Evolutionary conservation across 805 yeast genomes (phyloP), one percentile per base, ranked within the genome.

Genomic region (Lachancea fermentati): DNA sequence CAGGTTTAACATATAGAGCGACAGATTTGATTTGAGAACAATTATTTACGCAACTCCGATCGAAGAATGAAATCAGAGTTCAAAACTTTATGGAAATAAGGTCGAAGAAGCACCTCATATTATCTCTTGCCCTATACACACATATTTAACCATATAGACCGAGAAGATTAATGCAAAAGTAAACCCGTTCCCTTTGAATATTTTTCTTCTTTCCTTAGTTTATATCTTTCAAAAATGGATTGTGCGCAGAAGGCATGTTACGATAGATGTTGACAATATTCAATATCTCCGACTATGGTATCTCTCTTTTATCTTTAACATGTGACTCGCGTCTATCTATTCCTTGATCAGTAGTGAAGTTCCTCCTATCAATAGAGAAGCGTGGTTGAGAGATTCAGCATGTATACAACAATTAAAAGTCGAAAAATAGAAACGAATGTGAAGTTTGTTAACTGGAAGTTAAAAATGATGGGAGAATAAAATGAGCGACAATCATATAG

Each of bases 101-200:
- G 9, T 11, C 26, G 11, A 7, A 22, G 26, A 22, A 22, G 26
- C 26, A 22, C 26, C 7, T 22, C 26, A 22, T 22, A 22, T 22
- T 22, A 7, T 7, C 11, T 11, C 11, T 7, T 22, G 7, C 9
- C 26, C 11, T 22, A 7, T 11, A 11, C 26, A 22, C 26, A 22
- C 26, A 22, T 22, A 22, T 22, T 22, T 22, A 22, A 7, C 26
- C 26, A 22, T 22, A 22, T 22, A 22, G 7, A 22, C 26, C 26
- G 11, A 22, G 25, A 22, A 37, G 35, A 32, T 15, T 32, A 32
- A 38, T 38, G 36, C 36, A 25, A 18, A 18, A 31, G 37, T 32
- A 30, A 37, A 37, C 35, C 36, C n/a, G 41, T 32, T 26, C 26
- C 32, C 30, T 24, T 22, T 22, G 26, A 22, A 22, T 22, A 7